Evolutionary conservation across 1,139 yeast genomes (phyloP).

Genomic region (Magnusiomyces clavatus): DNA sequence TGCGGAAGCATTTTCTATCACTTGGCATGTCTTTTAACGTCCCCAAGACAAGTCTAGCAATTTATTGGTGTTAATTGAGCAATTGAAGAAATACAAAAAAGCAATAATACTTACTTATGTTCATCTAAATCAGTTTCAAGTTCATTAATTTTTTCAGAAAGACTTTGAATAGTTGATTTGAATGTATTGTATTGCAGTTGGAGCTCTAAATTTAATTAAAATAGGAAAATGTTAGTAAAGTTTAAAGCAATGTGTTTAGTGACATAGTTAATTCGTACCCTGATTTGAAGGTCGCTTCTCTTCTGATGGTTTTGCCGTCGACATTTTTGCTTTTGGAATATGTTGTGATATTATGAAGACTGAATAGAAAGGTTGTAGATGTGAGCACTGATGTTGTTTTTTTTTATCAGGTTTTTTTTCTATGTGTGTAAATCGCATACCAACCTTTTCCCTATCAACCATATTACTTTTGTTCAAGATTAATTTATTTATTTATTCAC

Average conservation of each 20-base stretch:
- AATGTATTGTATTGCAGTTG: slow-evolving; percentile 38
- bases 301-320: too few species aligned
- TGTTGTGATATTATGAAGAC: too few species aligned
- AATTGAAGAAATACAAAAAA: slow-evolving; percentile 13
- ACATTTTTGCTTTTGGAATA: too few species aligned
- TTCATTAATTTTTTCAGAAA: slow-evolving; percentile 35
- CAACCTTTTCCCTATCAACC: too few species aligned
- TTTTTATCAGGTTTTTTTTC: too few species aligned
- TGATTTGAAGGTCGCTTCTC: background rate
- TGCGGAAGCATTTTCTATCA: slow-evolving; percentile 76
- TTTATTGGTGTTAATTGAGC: background rate
- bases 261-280: background rate
- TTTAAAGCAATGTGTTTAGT: background rate
- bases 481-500: background rate
- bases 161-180: slow-evolving; percentile 32
- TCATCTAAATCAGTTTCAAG: slow-evolving; percentile 38
- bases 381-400: too few species aligned
- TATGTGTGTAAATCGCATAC: too few species aligned
- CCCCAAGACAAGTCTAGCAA: slow-evolving; percentile 40
- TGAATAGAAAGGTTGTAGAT: too few species aligned
- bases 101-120: slow-evolving; percentile 22
- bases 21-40: slow-evolving; percentile 46
- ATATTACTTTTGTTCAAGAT: background rate
- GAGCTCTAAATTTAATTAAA: slow-evolving; percentile 23
- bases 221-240: background rate